Evolutionary conservation across 176 grass and related monocot genomes (phyloP).

Genomic region (Olyra latifolia): DNA sequence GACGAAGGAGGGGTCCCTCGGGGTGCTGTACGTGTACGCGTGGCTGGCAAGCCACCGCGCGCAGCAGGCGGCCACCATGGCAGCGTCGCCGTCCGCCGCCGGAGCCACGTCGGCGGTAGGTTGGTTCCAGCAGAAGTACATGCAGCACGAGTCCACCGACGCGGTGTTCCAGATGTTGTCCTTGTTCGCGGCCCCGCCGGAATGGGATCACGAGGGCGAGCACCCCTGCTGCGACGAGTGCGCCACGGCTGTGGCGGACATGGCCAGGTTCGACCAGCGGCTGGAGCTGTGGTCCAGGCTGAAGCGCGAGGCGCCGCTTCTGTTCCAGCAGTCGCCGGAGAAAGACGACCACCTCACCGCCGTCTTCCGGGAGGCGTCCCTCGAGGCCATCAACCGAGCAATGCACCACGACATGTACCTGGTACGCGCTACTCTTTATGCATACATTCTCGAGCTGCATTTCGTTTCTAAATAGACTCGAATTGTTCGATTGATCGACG

Average conservation of each 20-base stretch:
- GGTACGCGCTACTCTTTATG: background rate
- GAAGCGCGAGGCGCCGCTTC: background rate
- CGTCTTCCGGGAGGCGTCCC: background rate
- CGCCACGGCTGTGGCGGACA: background rate
- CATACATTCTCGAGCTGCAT: too few species aligned
- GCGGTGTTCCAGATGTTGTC: background rate
- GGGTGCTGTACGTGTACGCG: background rate
- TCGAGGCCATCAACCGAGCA: slow-evolving; percentile 12
- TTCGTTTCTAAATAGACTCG: too few species aligned
- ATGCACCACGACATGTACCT: slow-evolving; percentile 27
- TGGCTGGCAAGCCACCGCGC: background rate
- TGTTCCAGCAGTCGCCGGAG: background rate
- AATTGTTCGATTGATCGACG: background rate
- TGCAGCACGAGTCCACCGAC: background rate
- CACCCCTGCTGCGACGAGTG: background rate
- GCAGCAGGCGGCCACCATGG: background rate
- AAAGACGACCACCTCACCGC: background rate
- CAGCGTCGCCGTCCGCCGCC: background rate
- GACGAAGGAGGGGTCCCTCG: background rate
- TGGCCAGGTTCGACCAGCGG: background rate
- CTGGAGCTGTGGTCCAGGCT: background rate
- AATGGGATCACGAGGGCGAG: background rate
- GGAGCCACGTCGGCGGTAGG: background rate
- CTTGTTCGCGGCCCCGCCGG: background rate
- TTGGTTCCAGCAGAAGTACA: background rate